Evolutionary conservation across 345 rosid species (phyloP).

Genomic region (Triadica sebifera): DNA sequence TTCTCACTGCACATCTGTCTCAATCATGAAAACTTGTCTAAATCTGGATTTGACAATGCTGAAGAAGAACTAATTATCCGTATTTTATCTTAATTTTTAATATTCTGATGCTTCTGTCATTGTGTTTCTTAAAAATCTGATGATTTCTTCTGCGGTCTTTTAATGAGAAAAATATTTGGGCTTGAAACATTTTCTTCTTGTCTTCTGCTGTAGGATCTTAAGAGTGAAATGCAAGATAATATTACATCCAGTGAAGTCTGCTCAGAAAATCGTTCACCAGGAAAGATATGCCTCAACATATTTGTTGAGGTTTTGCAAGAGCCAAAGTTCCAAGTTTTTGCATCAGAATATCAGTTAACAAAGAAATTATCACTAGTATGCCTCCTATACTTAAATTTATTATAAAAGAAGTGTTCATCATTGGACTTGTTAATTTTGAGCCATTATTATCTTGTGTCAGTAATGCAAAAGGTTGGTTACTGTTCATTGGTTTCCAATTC

Average conservation of each 20-base stretch:
- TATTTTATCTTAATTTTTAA: background rate
- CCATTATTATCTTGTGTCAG: too few relatives aligned
- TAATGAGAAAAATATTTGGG: background rate
- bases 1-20: background rate
- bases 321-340: slow-evolving; percentile 53
- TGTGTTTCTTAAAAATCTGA: background rate
- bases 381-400: slow-evolving; percentile 12
- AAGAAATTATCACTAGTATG: slow-evolving; percentile 57
- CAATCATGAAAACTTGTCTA: background rate
- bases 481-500: background rate
- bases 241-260: slow-evolving; percentile 29
- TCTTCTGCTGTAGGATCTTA: slow-evolving; percentile 53
- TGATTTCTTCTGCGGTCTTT: background rate
- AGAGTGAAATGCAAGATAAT: slow-evolving; percentile 39
- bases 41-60: background rate
- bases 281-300: slow-evolving; percentile 34
- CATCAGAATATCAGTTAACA: slow-evolving; percentile 59
- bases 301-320: slow-evolving; percentile 46
- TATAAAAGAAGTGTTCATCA: background rate
- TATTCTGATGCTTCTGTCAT: background rate
- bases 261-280: slow-evolving; percentile 30
- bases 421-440: background rate
- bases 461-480: background rate
- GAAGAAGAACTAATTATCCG: background rate
- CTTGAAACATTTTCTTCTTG: background rate